Conservation (phyloP, 1,284 basidiomycete genomes). For the Austropuccinia psidii region DNA sequence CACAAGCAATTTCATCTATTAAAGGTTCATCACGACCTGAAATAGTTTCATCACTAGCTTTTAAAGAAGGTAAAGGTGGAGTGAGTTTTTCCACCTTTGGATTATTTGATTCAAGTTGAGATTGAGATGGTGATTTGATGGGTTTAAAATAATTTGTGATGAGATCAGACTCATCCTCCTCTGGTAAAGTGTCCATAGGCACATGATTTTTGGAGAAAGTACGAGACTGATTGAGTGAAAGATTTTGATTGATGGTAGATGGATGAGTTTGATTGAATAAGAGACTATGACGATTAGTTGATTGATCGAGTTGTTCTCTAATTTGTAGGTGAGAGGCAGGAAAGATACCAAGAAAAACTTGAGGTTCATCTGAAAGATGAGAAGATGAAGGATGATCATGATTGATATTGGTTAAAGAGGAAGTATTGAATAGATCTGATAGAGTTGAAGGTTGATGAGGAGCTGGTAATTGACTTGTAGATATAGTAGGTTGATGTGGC, state of each 20-base stretch:
- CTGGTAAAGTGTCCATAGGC: slow-evolving; percentile 59
- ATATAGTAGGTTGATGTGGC: slow-evolving; percentile 59
- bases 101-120: not conserved
- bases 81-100: slow-evolving; percentile 59
- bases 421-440: slow-evolving; percentile 39
- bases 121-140: not conserved
- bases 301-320: slow-evolving; percentile 78
- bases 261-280: slow-evolving; percentile 49
- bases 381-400: slow-evolving; percentile 39
- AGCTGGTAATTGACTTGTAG: slow-evolving; percentile 39
- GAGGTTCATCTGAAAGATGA: slow-evolving; percentile 52
- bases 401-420: slow-evolving; percentile 48
- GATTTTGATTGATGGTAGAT: slow-evolving; percentile 34
- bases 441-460: slow-evolving; percentile 38
- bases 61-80: slow-evolving; percentile 84
- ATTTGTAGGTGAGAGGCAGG: slow-evolving; percentile 82
- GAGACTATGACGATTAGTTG: slow-evolving; percentile 71
- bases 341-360: slow-evolving; percentile 93
- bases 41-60: slow-evolving; percentile 81
- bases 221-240: not conserved
- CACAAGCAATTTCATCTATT: slow-evolving; percentile 93
- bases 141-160: not conserved
- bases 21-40: slow-evolving; percentile 76
- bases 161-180: slow-evolving; percentile 58
- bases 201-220: not conserved